A percentile compares a stretch with the other conserved stretches of the same genome.
These are phyloP conservation scores for Coelastrella sp. DNA, from an alignment of 139 green algal species.

Conservation along the genomic window DNA sequence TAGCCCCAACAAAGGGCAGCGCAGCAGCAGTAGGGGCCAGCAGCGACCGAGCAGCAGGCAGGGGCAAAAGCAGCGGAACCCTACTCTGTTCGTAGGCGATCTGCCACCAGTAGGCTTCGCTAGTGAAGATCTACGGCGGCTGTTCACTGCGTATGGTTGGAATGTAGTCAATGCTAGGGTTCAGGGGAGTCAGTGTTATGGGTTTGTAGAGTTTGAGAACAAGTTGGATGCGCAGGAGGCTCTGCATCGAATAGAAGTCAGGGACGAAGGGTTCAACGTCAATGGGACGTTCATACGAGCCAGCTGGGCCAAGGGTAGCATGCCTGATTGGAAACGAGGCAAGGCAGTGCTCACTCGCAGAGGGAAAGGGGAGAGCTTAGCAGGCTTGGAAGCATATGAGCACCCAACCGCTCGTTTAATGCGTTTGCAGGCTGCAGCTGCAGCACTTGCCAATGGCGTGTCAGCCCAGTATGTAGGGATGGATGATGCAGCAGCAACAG, in stretches of 20 bases:
- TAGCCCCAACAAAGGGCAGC: background rate
- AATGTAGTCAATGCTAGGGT: constrained; percentile 51
- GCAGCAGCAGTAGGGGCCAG: background rate
- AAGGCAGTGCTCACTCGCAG: constrained; percentile 22
- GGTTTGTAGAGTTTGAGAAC: constrained; percentile 65
- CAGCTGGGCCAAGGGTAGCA: constrained; percentile 53
- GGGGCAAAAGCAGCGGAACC: background rate
- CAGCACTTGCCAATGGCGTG: background rate
- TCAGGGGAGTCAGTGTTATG: constrained; percentile 61
- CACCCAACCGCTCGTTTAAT: constrained; percentile 47
- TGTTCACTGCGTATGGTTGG: constrained; percentile 55
- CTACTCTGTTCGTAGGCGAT: constrained; percentile 71
- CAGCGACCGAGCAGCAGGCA: constrained; percentile 16
- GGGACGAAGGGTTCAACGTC: constrained; percentile 50
- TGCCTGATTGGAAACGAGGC: constrained; percentile 59
- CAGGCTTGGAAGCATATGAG: constrained; percentile 52
- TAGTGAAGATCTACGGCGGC: constrained; percentile 42
- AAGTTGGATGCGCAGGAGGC: constrained; percentile 41
- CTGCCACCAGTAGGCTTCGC: constrained; percentile 59
- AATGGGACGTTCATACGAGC: constrained; percentile 53
- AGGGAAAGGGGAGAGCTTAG: background rate
- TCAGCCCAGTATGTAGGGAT: background rate
- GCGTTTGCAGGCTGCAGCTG: constrained; percentile 30
- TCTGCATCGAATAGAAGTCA: constrained; percentile 43
- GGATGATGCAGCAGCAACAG: background rate